Evolutionary conservation across 2,329 filamentous ascomycete genomes (phyloP).

Genomic region (Pleurostoma richardsiae): DNA sequence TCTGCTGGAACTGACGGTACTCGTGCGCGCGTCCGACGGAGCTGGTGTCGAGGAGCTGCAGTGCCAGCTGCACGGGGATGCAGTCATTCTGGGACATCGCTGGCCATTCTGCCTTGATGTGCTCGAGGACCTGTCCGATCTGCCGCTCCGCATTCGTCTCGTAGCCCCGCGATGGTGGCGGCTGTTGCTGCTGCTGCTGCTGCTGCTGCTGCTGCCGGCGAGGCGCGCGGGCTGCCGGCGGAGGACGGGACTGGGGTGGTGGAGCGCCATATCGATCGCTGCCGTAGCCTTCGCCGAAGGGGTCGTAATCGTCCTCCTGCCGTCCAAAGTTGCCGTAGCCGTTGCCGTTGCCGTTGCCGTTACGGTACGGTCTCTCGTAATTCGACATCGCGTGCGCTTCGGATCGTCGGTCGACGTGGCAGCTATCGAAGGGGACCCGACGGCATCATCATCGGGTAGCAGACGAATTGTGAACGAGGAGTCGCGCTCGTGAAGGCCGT

Average conservation of each 20-base stretch:
- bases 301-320: constrained; percentile 41
- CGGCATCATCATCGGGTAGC: constrained; percentile 7
- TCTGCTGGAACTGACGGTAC: constrained; percentile 77
- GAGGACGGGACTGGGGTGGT: constrained; percentile 20
- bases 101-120: constrained; percentile 86
- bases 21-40: constrained; percentile 89
- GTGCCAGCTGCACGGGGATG: constrained; percentile 87
- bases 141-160: constrained; percentile 49
- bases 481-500: no score
- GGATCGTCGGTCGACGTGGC: not conserved
- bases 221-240: constrained; percentile 24
- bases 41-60: constrained; percentile 90
- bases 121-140: constrained; percentile 64
- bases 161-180: constrained; percentile 13
- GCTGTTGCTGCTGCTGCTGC: constrained; percentile 14
- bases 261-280: constrained; percentile 33
- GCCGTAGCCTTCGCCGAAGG: constrained; percentile 39
- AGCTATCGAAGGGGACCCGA: constrained; percentile 10
- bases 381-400: constrained; percentile 38
- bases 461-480: no score
- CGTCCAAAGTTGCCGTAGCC: constrained; percentile 38
- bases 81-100: constrained; percentile 87
- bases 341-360: constrained; percentile 33
- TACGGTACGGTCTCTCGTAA: constrained; percentile 41
- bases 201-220: constrained; percentile 17